Evolutionary conservation across 352 stramenopile species (phyloP).

Genomic region (Pythium aphanidermatum): DNA sequence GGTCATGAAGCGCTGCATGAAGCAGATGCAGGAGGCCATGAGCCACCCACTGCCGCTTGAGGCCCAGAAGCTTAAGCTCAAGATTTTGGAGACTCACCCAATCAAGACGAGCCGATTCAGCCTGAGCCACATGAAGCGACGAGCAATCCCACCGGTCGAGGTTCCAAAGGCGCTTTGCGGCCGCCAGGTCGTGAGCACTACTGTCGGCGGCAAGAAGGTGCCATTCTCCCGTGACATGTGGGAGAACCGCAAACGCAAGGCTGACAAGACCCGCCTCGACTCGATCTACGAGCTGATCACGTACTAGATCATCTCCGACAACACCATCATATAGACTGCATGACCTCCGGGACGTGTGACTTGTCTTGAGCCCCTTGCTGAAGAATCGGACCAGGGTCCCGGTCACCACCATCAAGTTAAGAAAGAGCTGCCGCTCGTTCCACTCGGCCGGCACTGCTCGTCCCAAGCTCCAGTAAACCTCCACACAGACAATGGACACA

Average conservation of each 20-base stretch:
- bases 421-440: too few relatives aligned
- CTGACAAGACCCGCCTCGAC: conserved; percentile 22
- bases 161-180: conserved; percentile 48
- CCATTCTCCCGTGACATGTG: conserved; percentile 62
- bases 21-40: conserved; percentile 24
- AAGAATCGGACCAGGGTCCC: too few relatives aligned
- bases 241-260: conserved; percentile 49
- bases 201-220: conserved; percentile 53
- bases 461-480: too few relatives aligned
- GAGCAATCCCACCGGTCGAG: conserved; percentile 48
- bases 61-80: conserved; percentile 49
- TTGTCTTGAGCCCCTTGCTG: too few relatives aligned
- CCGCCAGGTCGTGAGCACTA: conserved; percentile 27
- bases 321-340: too few relatives aligned
- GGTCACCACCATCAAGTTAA: too few relatives aligned
- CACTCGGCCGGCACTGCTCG: too few relatives aligned
- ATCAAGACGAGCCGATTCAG: conserved; percentile 47
- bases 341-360: too few relatives aligned
- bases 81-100: conserved; percentile 38
- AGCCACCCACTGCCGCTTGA: conserved; percentile 30
- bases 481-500: too few relatives aligned
- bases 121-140: conserved; percentile 50
- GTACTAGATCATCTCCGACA: conserved; percentile 7
- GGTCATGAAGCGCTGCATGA: conserved; percentile 29
- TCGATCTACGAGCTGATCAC: conserved; percentile 23